Base-by-base conservation (phyloP, 805 yeast genomes). In the Monosporozyma servazzii region DNA sequence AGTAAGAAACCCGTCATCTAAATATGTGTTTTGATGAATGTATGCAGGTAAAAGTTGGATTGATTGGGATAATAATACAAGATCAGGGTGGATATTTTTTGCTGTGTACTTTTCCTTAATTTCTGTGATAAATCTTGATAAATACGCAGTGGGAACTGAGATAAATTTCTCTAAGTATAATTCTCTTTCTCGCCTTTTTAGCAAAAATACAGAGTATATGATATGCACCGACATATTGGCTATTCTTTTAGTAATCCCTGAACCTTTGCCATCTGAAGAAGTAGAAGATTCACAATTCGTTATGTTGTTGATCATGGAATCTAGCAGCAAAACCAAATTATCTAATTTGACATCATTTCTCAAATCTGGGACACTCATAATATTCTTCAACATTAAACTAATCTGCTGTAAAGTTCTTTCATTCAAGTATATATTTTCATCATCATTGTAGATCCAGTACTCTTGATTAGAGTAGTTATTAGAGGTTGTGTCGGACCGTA, bases 1-100 rank as follows among this genome's bases (percentile, higher is more conserved):
- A 0, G 88, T 81, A 9, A 84, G 60, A 0, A 76, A 58, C 2
- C 68, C 71, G 40, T 84, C 90, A 50, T 80, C 79, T 41, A 74
- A 48, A 42, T 58, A 57, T 8, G 64, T 59, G 20, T 48, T 53
- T 39, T 55, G 52, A 8, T 50, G 37, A n/a, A 66, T 54, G 45
- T 61, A 65, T 10, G 47, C 41, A 8, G 67, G 65, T 5, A 66
- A 51, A 18, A 58, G 51, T 8, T 44, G 39, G 4, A 59, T 49
- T 3, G 63, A 51, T n/a, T 58, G 58, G 10, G 49, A 53, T n/a
- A 63, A 41, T 18, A 55, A 41, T n/a, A 47, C 25, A 11, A 58
- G 43, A 40, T 60, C 60, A 5, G 45, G 48, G 10, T 25, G 48
- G 17, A 48, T 43, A 15, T 20, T 15, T 11, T 49, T 20, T 2